Evolutionary conservation across 345 rosid species (phyloP).

Genomic region (Euclidium syriacum): DNA sequence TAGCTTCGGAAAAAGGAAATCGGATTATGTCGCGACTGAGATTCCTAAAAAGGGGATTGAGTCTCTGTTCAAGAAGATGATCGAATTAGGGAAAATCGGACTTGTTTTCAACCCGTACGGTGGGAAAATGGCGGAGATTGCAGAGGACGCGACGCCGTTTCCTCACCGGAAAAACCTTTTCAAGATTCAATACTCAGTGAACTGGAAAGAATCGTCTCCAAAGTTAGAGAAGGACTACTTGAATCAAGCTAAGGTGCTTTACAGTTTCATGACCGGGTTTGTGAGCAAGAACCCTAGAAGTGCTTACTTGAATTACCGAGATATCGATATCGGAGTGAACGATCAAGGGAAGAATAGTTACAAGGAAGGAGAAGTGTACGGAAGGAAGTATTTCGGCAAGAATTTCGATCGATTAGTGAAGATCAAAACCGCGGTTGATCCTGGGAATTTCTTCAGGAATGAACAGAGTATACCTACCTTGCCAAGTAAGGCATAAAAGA

Average conservation of each 20-base stretch:
- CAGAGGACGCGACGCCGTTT: constrained; percentile 37
- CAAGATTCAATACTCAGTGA: constrained; percentile 43
- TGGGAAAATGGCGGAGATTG: constrained; percentile 46
- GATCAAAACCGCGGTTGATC: constrained; percentile 54
- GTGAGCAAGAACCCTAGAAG: constrained; percentile 67
- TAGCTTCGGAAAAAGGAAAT: constrained; percentile 48
- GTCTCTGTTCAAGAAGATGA: constrained; percentile 47
- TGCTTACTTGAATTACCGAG: constrained; percentile 51
- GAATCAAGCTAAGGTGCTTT: constrained; percentile 28
- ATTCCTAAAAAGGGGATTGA: constrained; percentile 31
- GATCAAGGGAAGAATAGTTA: constrained; percentile 28
- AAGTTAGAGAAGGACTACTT: constrained; percentile 28
- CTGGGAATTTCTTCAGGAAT: constrained; percentile 43
- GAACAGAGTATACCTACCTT: constrained; percentile 59
- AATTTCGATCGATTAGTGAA: constrained; percentile 53
- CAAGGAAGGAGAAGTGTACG: constrained; percentile 45
- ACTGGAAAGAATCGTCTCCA: constrained; percentile 37
- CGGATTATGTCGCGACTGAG: constrained; percentile 50
- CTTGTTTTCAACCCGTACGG: constrained; percentile 61
- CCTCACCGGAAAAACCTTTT: constrained; percentile 60
- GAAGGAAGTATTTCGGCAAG: constrained; percentile 44
- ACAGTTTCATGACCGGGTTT: constrained; percentile 49
- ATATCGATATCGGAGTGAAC: constrained; percentile 49
- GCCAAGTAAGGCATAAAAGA: constrained; percentile 27
- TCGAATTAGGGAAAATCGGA: constrained; percentile 41